phyloP scores from a whole-genome alignment of 2,329 filamentous ascomycete genomes.

The Stagonosporopsis chrysanthemi region DNA sequence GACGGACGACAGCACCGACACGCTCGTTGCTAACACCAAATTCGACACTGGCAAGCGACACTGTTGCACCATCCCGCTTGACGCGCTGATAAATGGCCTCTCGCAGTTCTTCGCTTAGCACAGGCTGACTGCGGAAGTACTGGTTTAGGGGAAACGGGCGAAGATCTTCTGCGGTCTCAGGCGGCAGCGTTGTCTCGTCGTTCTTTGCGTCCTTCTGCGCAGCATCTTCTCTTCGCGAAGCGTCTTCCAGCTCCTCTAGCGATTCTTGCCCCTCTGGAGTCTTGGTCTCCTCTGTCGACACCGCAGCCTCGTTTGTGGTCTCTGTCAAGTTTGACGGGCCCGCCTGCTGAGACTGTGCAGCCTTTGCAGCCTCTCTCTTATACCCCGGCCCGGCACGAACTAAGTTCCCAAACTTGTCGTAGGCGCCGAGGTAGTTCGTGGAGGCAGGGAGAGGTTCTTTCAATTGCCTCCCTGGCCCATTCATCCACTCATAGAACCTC shows the following conservation, averaged over 20 bases:
- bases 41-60: slow-evolving; percentile 79
- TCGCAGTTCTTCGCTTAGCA: slow-evolving; percentile 76
- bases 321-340: slow-evolving; percentile 24
- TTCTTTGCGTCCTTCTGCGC: slow-evolving; percentile 26
- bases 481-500: slow-evolving; percentile 67
- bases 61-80: slow-evolving; percentile 65
- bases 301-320: slow-evolving; percentile 35
- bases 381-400: slow-evolving; percentile 47
- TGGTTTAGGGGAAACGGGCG: slow-evolving; percentile 77
- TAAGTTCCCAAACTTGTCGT: slow-evolving; percentile 59
- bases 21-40: slow-evolving; percentile 81
- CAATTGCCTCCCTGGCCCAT: slow-evolving; percentile 60
- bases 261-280: slow-evolving; percentile 39
- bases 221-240: slow-evolving; percentile 31
- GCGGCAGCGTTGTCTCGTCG: slow-evolving; percentile 36
- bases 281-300: slow-evolving; percentile 33
- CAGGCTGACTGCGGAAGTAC: slow-evolving; percentile 72
- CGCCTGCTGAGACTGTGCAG: slow-evolving; percentile 24
- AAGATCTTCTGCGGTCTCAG: slow-evolving; percentile 45
- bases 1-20: slow-evolving; percentile 82
- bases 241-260: slow-evolving; percentile 38
- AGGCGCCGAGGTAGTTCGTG: slow-evolving; percentile 64
- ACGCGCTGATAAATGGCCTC: slow-evolving; percentile 78
- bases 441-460: slow-evolving; percentile 57
- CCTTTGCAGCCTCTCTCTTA: slow-evolving; percentile 28